Evolutionary conservation across 805 yeast species (phyloP).

Genomic region (Hanseniaspora lindneri): DNA sequence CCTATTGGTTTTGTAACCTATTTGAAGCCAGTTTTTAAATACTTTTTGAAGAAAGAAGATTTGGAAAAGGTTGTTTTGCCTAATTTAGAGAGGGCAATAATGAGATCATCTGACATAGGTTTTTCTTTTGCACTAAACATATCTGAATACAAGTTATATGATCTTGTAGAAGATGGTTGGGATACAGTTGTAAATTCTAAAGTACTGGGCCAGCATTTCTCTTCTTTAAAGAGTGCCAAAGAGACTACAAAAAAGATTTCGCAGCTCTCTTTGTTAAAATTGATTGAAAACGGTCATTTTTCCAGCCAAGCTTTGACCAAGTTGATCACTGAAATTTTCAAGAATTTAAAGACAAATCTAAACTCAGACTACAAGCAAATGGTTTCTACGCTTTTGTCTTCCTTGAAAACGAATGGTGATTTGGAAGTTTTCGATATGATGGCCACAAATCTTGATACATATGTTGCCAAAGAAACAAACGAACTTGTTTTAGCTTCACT

Average conservation of each 20-base stretch:
- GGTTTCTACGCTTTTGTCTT: slow-evolving; percentile 36
- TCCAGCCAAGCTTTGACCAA: slow-evolving; percentile 26
- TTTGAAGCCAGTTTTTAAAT: slow-evolving; percentile 35
- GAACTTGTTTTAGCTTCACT: slow-evolving; percentile 47
- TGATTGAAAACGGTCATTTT: slow-evolving; percentile 22
- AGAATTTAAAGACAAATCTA: slow-evolving; percentile 46
- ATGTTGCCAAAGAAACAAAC: slow-evolving; percentile 63
- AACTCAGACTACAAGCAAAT: slow-evolving; percentile 54
- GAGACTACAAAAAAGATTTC: slow-evolving; percentile 47
- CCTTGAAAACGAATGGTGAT: slow-evolving; percentile 24
- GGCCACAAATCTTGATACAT: slow-evolving; percentile 35
- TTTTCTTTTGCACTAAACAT: slow-evolving; percentile 47
- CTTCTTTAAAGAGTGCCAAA: slow-evolving; percentile 54
- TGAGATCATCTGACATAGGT: slow-evolving; percentile 67
- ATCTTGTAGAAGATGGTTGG: slow-evolving; percentile 5
- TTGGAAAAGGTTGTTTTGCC: slow-evolving; percentile 40
- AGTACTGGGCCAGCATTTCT: slow-evolving; percentile 21
- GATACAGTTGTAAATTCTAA: slow-evolving; percentile 7
- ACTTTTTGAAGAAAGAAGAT: slow-evolving; percentile 32
- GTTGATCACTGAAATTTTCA: slow-evolving; percentile 43
- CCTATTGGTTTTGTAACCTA: slow-evolving; percentile 34
- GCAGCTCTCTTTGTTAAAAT: slow-evolving; percentile 26
- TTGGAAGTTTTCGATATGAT: slow-evolving; percentile 31
- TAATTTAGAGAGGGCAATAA: slow-evolving; percentile 55
- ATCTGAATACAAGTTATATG: slow-evolving; percentile 16